phyloP scores from a whole-genome alignment of 345 rosid genomes.

The Eucalyptus polyanthemos region DNA sequence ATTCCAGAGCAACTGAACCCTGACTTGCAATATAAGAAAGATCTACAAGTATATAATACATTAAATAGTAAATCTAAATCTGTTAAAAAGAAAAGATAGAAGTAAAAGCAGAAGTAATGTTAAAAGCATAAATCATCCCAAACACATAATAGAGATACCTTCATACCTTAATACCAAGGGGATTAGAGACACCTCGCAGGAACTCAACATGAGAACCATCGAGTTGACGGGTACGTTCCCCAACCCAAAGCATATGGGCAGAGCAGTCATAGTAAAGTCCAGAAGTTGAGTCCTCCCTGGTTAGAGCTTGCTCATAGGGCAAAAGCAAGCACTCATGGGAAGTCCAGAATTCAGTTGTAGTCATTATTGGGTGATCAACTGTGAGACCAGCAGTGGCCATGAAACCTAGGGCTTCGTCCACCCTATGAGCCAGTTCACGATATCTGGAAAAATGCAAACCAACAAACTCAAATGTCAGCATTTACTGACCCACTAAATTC shows the following conservation, averaged over 20 bases:
- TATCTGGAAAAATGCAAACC: conserved; percentile 1
- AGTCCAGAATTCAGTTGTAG: conserved; percentile 24
- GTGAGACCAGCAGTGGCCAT: conserved; percentile 30
- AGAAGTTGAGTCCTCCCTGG: conserved; percentile 26
- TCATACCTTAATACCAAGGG: conserved; percentile 23
- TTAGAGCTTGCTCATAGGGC: conserved; percentile 27
- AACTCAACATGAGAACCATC: conserved; percentile 31
- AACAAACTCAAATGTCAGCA: neutral
- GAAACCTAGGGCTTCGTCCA: conserved; percentile 25
- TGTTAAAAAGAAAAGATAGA: neutral
- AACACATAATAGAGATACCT: neutral
- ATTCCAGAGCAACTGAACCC: neutral
- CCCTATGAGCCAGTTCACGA: conserved; percentile 23
- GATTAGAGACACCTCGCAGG: conserved; percentile 25
- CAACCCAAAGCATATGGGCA: conserved; percentile 34
- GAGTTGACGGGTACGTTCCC: conserved; percentile 29
- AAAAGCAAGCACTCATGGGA: conserved; percentile 29
- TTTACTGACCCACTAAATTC: neutral
- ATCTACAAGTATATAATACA: neutral
- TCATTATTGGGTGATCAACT: conserved; percentile 15
- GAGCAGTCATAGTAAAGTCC: conserved; percentile 31
- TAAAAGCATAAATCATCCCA: neutral
- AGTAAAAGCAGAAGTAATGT: neutral
- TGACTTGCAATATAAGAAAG: neutral
- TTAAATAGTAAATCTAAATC: neutral